A percentile compares a stretch with the other conserved stretches of the same genome.
These are phyloP conservation scores for Cladosporium sp. DNA, from an alignment of 2,329 filamentous ascomycete species.

Conservation along the genomic window DNA sequence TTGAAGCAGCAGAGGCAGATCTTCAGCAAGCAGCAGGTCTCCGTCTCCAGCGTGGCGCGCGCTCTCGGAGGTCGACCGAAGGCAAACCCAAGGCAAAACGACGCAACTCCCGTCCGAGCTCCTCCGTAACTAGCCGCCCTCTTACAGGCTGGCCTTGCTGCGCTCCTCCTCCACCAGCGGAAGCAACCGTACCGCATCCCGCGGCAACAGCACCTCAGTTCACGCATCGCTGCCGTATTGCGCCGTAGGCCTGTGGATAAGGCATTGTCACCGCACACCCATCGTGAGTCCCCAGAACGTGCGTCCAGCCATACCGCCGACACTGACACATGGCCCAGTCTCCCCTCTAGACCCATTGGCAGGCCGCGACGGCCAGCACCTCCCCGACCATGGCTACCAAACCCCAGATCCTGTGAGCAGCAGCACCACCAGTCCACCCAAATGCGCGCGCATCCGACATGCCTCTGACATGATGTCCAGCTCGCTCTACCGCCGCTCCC, in stretches of 20 bases:
- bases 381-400: conserved; percentile 20
- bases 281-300: conserved; percentile 8
- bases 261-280: conserved; percentile 2
- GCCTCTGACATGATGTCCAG: conserved; percentile 42
- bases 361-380: conserved; percentile 18
- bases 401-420: conserved; percentile 18
- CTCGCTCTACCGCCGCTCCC: conserved; percentile 81
- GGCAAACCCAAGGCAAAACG: not conserved
- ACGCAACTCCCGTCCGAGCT: conserved; percentile 14
- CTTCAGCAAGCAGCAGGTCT: not conserved
- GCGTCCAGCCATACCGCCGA: not conserved
- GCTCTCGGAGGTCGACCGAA: conserved; percentile 1
- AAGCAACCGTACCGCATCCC: not conserved
- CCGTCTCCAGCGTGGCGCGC: not conserved
- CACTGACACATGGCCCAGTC: conserved; percentile 9
- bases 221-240: conserved; percentile 6
- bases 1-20: conserved; percentile 12
- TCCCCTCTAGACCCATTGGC: conserved; percentile 19
- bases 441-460: conserved; percentile 7
- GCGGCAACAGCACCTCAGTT: conserved; percentile 11
- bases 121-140: conserved; percentile 9
- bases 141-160: not conserved
- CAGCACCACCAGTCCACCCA: not conserved
- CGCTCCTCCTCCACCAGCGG: not conserved
- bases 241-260: conserved; percentile 10